Percentiles rank a stretch among this genome's conserved stretches.
These are phyloP conservation scores for Lathyrus oleraceus DNA, from an alignment of 306 rosid species.

Conservation along the genomic window DNA sequence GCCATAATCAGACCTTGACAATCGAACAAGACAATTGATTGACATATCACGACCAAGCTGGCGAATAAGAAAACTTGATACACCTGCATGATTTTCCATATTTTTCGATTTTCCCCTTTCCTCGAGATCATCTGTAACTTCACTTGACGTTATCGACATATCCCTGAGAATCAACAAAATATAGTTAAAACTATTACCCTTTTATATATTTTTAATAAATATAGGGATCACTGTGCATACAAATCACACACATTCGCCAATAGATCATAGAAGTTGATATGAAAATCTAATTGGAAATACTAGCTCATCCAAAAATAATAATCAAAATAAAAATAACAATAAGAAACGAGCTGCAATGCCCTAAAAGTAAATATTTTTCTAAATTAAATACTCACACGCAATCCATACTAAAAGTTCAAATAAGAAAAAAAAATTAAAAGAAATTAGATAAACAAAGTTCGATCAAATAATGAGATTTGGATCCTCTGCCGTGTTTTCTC, in stretches of 20 bases:
- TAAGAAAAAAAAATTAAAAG: background rate
- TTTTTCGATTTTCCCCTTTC: slow-evolving; percentile 33
- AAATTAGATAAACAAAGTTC: slow-evolving; percentile 22
- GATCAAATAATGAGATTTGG: slow-evolving; percentile 13
- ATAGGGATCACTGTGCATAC: slow-evolving; percentile 18
- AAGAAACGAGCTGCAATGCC: background rate
- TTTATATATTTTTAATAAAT: slow-evolving; percentile 9
- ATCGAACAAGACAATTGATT: slow-evolving; percentile 49
- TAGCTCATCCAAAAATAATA: slow-evolving; percentile 19
- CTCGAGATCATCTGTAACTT: background rate
- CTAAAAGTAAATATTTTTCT: slow-evolving; percentile 7
- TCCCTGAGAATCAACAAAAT: background rate
- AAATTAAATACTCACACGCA: slow-evolving; percentile 33
- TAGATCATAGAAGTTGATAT: slow-evolving; percentile 27
- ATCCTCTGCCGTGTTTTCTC: too few relatives aligned
- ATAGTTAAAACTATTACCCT: slow-evolving; percentile 2
- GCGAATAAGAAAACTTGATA: slow-evolving; percentile 44
- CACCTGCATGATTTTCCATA: slow-evolving; percentile 24
- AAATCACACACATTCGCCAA: slow-evolving; percentile 25
- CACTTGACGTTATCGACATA: background rate
- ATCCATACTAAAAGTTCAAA: background rate
- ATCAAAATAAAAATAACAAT: slow-evolving; percentile 1
- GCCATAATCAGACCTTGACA: slow-evolving; percentile 76
- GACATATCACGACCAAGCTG: slow-evolving; percentile 64
- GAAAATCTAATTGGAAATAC: background rate